Percentiles rank a stretch among this genome's conserved stretches.
These are phyloP conservation scores for Hericium rajendrae DNA, from an alignment of 768 basidiomycete species.

Conservation along the genomic window DNA sequence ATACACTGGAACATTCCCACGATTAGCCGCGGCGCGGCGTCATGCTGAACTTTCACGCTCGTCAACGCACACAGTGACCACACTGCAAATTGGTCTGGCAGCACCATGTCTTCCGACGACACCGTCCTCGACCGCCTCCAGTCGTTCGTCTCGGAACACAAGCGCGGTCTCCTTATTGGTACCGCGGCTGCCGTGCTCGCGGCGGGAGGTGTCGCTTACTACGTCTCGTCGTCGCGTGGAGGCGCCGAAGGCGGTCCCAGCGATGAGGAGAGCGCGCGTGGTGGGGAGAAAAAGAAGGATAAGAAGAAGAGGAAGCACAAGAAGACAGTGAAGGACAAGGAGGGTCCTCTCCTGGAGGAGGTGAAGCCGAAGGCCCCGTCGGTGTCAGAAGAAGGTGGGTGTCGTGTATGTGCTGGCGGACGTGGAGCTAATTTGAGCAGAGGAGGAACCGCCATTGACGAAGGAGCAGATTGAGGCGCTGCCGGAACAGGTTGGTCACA, in stretches of 20 bases:
- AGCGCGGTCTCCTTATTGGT: constrained; percentile 62
- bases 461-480: constrained; percentile 48
- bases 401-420: background rate
- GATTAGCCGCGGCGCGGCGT: background rate
- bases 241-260: constrained; percentile 15
- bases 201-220: constrained; percentile 69
- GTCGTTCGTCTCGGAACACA: constrained; percentile 67
- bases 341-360: constrained; percentile 80
- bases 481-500: constrained; percentile 41
- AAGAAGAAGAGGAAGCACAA: constrained; percentile 37
- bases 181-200: constrained; percentile 64
- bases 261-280: constrained; percentile 11
- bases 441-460: constrained; percentile 36
- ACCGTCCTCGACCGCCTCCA: constrained; percentile 52
- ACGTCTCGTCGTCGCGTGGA: constrained; percentile 48
- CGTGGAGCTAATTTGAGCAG: constrained; percentile 6
- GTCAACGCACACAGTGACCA: background rate
- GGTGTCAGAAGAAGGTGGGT: constrained; percentile 20
- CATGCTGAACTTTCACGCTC: background rate
- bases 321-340: constrained; percentile 43
- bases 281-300: constrained; percentile 37
- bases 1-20: background rate
- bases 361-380: constrained; percentile 32
- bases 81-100: background rate
- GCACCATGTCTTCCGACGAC: background rate